Percentiles rank a stretch among this genome's conserved stretches.
These are phyloP conservation scores for Sclerotinia sclerotiorum DNA, from an alignment of 2,329 filamentous ascomycete genomes.

Conservation along the genomic window DNA sequence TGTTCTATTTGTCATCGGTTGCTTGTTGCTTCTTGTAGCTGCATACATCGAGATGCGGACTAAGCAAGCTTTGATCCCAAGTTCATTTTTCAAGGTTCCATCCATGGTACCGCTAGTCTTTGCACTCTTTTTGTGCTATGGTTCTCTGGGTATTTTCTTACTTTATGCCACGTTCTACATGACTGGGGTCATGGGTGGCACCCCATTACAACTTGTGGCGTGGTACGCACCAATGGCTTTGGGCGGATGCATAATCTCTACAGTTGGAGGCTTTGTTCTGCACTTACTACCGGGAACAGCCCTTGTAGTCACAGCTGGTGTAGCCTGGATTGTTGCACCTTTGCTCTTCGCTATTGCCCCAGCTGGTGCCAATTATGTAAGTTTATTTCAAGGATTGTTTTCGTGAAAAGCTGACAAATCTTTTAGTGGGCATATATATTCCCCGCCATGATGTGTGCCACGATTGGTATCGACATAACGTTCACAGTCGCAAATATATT, in stretches of 20 bases:
- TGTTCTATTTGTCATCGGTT: slow-evolving; percentile 62
- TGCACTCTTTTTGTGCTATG: slow-evolving; percentile 66
- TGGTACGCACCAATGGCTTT: slow-evolving; percentile 66
- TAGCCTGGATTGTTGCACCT: slow-evolving; percentile 52
- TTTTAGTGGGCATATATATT: slow-evolving; percentile 70
- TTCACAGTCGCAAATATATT: slow-evolving; percentile 77
- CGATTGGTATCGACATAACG: slow-evolving; percentile 71
- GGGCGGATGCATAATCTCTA: slow-evolving; percentile 68
- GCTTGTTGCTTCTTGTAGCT: slow-evolving; percentile 57
- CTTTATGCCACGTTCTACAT: slow-evolving; percentile 70
- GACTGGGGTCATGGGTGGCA: slow-evolving; percentile 52
- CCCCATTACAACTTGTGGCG: slow-evolving; percentile 56
- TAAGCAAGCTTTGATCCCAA: slow-evolving; percentile 65
- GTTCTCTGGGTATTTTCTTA: slow-evolving; percentile 65
- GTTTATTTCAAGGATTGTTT: not conserved
- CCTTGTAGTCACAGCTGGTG: slow-evolving; percentile 52
- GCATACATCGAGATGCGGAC: slow-evolving; percentile 72
- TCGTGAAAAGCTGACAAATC: not conserved
- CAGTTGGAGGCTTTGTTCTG: slow-evolving; percentile 54
- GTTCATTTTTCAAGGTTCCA: slow-evolving; percentile 66
- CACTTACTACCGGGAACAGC: slow-evolving; percentile 55
- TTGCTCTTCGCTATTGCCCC: slow-evolving; percentile 57
- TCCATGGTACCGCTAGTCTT: slow-evolving; percentile 65
- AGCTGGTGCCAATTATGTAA: slow-evolving; percentile 36
- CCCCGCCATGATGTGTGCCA: slow-evolving; percentile 66